Percentiles rank a stretch among this genome's conserved stretches.
Conservation (phyloP, 1,284 basidiomycete species). For the Pseudozyma sp. region DNA sequence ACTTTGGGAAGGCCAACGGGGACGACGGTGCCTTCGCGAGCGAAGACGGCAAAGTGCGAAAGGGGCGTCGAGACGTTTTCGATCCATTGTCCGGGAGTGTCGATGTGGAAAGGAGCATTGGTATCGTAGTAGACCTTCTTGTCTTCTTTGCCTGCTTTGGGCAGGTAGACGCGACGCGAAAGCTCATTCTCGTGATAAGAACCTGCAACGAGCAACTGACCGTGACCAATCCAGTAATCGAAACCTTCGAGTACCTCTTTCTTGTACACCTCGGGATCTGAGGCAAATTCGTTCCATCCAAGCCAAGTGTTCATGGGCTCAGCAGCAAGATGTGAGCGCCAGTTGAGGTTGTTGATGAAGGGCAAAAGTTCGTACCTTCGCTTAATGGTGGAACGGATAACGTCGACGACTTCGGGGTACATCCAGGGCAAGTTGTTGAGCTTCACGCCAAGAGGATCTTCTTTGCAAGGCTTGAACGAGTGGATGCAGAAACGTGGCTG, state of each 20-base stretch:
- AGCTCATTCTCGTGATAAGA: conserved; percentile 68
- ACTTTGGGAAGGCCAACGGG: conserved; percentile 70
- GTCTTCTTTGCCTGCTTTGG: conserved; percentile 61
- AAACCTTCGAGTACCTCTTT: conserved; percentile 69
- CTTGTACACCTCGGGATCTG: conserved; percentile 69
- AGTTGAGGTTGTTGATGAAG: conserved; percentile 69
- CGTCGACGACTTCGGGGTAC: conserved; percentile 70
- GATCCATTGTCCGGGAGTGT: conserved; percentile 39
- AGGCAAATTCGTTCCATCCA: conserved; percentile 70
- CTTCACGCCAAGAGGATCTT: conserved; percentile 68
- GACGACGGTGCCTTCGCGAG: conserved; percentile 70
- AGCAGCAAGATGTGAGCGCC: conserved; percentile 69
- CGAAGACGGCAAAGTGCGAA: conserved; percentile 70
- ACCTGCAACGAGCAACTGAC: conserved; percentile 69
- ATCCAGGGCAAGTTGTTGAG: conserved; percentile 71
- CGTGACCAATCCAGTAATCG: conserved; percentile 71
- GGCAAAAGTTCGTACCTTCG: conserved; percentile 71
- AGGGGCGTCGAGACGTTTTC: conserved; percentile 69
- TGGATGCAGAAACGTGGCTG: conserved; percentile 66
- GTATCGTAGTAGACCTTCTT: conserved; percentile 45
- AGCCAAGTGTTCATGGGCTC: conserved; percentile 70
- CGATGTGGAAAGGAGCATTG: conserved; percentile 28
- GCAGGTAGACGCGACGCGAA: conserved; percentile 69
- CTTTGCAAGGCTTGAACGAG: conserved; percentile 70
- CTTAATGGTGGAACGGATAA: conserved; percentile 70